Percentiles rank a stretch among this genome's conserved stretches.
Evolutionary conservation across 2,329 filamentous ascomycete genomes (phyloP).

Genomic region (Ustilaginoidea virens): DNA sequence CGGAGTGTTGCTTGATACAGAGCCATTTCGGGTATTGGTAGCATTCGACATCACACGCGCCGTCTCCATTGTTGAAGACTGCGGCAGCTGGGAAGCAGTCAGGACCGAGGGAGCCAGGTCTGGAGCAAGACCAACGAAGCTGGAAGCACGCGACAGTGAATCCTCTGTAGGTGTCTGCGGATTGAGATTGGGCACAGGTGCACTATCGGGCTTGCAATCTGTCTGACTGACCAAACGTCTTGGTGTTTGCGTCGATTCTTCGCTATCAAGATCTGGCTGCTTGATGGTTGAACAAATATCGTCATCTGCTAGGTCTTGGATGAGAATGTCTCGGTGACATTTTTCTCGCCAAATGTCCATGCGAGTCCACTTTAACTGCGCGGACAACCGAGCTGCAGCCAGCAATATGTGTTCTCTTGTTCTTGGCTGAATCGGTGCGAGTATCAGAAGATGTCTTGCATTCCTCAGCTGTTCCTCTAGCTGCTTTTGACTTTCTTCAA

Average conservation of each 20-base stretch:
- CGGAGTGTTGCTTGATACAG: constrained; percentile 16
- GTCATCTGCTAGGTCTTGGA: constrained; percentile 76
- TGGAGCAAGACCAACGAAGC: constrained; percentile 8
- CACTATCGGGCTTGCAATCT: constrained; percentile 14
- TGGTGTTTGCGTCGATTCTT: constrained; percentile 11
- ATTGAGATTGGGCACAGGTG: constrained; percentile 11
- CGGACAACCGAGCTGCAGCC: constrained; percentile 69
- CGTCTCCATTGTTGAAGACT: constrained; percentile 11
- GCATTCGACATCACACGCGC: constrained; percentile 9
- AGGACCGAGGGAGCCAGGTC: constrained; percentile 13
- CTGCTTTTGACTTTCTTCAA: constrained; percentile 57
- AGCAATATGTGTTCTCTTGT: constrained; percentile 76
- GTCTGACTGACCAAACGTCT: constrained; percentile 9
- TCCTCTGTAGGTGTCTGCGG: constrained; percentile 14
- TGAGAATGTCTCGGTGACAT: constrained; percentile 79
- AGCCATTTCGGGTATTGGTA: constrained; percentile 13
- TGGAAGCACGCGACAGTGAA: constrained; percentile 8
- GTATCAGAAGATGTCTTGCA: constrained; percentile 73
- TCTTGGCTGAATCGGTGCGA: constrained; percentile 83
- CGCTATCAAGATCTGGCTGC: constrained; percentile 2
- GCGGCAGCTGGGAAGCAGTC: constrained; percentile 14
- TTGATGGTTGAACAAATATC: constrained; percentile 7
- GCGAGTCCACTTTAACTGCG: constrained; percentile 84
- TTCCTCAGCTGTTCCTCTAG: constrained; percentile 76
- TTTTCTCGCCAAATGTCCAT: constrained; percentile 86